Base-by-base conservation (phyloP, 1,284 basidiomycete species). In the Cutaneotrichosporon sp. region DNA sequence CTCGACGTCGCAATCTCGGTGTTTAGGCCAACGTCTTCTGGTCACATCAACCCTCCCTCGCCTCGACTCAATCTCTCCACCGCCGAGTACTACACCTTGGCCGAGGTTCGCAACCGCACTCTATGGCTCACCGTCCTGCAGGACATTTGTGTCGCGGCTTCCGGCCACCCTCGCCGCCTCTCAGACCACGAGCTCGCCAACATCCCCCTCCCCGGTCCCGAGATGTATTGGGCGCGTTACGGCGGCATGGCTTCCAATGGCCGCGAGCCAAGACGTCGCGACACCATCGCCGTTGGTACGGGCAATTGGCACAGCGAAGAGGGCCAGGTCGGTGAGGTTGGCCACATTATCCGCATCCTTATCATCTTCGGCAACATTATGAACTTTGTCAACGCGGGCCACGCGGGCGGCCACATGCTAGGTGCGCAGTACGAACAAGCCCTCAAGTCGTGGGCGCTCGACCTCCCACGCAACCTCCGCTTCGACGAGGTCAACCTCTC, bases 401-500 rank as follows among this genome's bases (percentile, higher is more conserved):
- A 55, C 17, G 31, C 44, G 2, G 60, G 59, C 6, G 46, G 55
- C 6, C 55, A 55, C 22, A 50, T 58, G 6, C 54, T 61, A 12
- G 51, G 55, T 9, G 29, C 25, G 17, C 61, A 61, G 33, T 61
- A 65, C 43, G 68, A 72, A 54, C 62, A 66, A 11, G 68, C 65
- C 10, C 60, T 72, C 26, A 68, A 69, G 64, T 49, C 63, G 8
- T 78, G 77, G 77, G 75, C 76, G 0, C 60, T 67, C 27, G 64
- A 65, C 22, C 66, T 78, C 2, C 75, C 76, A 4, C 64, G 58
- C 20, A 66, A 72, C 53, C 63, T 76, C 26, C 71, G 67, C 45
- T 77, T 77, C 54, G 70, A 77, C 59, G 74, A 76, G 52, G 64
- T 65, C 61, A 77, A 76, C 59, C 68, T 78, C 33, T 59, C 65